These are phyloP conservation scores for Waltiozyma sp. DNA, from an alignment of 1,139 yeast genomes.

Conservation along the genomic window DNA sequence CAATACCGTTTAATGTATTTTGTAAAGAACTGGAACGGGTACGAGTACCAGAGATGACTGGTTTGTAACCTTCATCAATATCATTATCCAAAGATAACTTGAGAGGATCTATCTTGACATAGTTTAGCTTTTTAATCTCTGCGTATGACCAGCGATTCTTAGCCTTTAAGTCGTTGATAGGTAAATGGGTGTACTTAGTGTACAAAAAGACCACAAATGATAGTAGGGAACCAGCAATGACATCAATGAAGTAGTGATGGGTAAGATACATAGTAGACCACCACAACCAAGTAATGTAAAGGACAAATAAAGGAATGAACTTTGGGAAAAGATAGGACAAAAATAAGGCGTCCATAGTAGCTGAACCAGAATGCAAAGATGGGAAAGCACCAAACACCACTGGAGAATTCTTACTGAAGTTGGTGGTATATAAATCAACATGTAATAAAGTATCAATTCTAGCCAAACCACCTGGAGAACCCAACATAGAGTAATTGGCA, in stretches of 20 bases:
- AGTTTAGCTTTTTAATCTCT: slow-evolving; percentile 22
- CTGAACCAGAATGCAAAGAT: slow-evolving; percentile 86
- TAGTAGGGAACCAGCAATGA: slow-evolving; percentile 80
- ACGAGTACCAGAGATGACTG: slow-evolving; percentile 3
- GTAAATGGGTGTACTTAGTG: slow-evolving; percentile 65
- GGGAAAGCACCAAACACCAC: slow-evolving; percentile 98
- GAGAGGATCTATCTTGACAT: slow-evolving; percentile 26
- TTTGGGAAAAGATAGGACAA: slow-evolving; percentile 73
- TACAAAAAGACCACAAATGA: slow-evolving; percentile 62
- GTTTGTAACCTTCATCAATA: slow-evolving; percentile 9
- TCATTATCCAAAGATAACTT: slow-evolving; percentile 8
- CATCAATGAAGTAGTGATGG: slow-evolving; percentile 88
- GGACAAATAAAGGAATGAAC: slow-evolving; percentile 49
- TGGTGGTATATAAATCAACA: slow-evolving; percentile 74
- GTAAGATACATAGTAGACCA: slow-evolving; percentile 97
- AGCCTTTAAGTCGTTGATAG: slow-evolving; percentile 47
- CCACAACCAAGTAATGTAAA: slow-evolving; percentile 88
- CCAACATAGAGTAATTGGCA: slow-evolving; percentile 85
- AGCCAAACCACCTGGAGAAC: slow-evolving; percentile 94
- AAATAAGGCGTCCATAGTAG: slow-evolving; percentile 87
- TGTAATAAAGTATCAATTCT: slow-evolving; percentile 79
- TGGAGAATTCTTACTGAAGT: slow-evolving; percentile 70
- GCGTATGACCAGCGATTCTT: slow-evolving; percentile 83
- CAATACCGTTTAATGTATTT: slow-evolving; percentile 7
- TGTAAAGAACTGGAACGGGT: slow-evolving; percentile 13